phyloP scores from a whole-genome alignment of 1,284 basidiomycete species.

The Amylostereum areolatum region DNA sequence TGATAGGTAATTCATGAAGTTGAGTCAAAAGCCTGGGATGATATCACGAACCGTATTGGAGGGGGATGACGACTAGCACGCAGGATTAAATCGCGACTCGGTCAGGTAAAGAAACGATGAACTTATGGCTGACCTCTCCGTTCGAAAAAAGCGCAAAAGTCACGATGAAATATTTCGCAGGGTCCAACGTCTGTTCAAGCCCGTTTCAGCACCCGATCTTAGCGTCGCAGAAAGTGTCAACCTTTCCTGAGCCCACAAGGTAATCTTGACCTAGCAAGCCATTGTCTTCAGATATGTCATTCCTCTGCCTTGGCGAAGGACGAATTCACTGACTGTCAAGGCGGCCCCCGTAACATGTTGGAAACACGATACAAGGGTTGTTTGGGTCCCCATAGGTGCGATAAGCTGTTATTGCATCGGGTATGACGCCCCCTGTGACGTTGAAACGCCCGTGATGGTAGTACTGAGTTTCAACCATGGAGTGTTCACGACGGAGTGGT shows the following conservation, averaged over 20 bases:
- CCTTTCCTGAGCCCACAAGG: slow-evolving; percentile 47
- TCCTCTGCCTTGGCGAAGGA: not conserved
- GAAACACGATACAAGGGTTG: slow-evolving; percentile 30
- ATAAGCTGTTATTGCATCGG: slow-evolving; percentile 29
- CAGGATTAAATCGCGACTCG: not conserved
- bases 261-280: slow-evolving; percentile 39
- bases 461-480: slow-evolving; percentile 25
- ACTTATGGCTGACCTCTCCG: slow-evolving; percentile 42
- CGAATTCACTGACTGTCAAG: slow-evolving; percentile 23
- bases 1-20: slow-evolving; percentile 12
- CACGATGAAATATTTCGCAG: slow-evolving; percentile 47
- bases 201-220: not conserved
- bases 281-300: slow-evolving; percentile 4
- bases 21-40: too few species aligned
- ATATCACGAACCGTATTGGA: slow-evolving; percentile 45
- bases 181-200: slow-evolving; percentile 34
- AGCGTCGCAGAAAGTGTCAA: slow-evolving; percentile 10
- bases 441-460: slow-evolving; percentile 30
- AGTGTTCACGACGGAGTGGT: not conserved
- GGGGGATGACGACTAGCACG: slow-evolving; percentile 47
- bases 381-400: slow-evolving; percentile 27
- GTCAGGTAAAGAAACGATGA: slow-evolving; percentile 1
- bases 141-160: slow-evolving; percentile 55
- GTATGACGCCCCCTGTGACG: slow-evolving; percentile 25
- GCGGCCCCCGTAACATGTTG: slow-evolving; percentile 29